Conservation (phyloP, 768 basidiomycete genomes). For the Ephemerocybe angulata region DNA sequence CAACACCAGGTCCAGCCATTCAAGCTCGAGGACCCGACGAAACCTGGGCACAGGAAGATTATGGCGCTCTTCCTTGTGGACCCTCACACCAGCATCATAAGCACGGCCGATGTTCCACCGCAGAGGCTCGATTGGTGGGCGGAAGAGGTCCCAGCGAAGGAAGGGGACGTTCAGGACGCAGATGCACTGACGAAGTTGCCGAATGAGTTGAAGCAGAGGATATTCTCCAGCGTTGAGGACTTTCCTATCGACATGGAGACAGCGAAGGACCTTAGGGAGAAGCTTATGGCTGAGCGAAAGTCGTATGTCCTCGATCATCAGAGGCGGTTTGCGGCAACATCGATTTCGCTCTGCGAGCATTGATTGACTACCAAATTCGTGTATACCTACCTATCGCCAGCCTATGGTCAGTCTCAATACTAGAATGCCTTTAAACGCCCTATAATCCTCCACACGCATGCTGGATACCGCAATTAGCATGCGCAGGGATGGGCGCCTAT, state of each 20-base stretch:
- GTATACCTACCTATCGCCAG: no score
- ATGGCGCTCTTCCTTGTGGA: constrained; percentile 38
- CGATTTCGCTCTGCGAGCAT: not conserved
- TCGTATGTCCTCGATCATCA: constrained; percentile 16
- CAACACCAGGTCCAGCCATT: constrained; percentile 37
- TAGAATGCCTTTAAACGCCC: no score
- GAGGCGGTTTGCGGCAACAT: not conserved
- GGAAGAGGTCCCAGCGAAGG: constrained; percentile 2
- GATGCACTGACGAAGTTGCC: constrained; percentile 16
- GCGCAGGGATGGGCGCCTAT: no score
- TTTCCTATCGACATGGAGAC: constrained; percentile 26
- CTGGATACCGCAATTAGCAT: no score
- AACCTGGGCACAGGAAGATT: constrained; percentile 39
- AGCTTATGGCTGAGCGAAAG: constrained; percentile 31
- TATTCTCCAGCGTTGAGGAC: constrained; percentile 20
- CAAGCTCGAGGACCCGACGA: constrained; percentile 29
- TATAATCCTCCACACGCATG: no score
- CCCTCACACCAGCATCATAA: constrained; percentile 21
- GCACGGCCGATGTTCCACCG: constrained; percentile 23
- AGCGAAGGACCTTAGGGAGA: constrained; percentile 25
- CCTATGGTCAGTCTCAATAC: no score
- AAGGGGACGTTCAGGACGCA: not conserved
- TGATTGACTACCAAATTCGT: no score
- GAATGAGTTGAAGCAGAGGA: constrained; percentile 20
- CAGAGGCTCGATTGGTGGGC: constrained; percentile 28